Base-by-base conservation (phyloP, 2,329 filamentous ascomycete genomes). In the Graphiopsis chlorocephala region DNA sequence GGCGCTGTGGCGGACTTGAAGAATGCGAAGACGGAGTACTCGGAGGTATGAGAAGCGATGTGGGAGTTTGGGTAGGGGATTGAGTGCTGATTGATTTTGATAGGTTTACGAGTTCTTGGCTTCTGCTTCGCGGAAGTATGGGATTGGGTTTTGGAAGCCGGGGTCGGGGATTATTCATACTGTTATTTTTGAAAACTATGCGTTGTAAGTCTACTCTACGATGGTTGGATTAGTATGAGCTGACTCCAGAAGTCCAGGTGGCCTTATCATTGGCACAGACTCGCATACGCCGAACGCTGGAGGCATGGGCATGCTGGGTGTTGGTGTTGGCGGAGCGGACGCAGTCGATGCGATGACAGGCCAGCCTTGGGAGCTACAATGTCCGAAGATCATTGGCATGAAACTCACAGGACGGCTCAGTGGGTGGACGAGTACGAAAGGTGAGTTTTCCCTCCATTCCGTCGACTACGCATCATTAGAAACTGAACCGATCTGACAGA, bases 91-190 rank as follows among this genome's bases (percentile, higher is more conserved):
- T 12, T 14, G 23, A 5, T 26, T 96, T 26, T 96, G 96, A 86
- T 94, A 98, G 82, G 95, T 99, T 72, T 99, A 98, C 83, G 90
- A 98, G 82, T 99, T 99, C 86, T 84, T 99, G 77, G 87, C 92
- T 67, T 88, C 89, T 69, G 91, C 94, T 70, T 98, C 93, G 79
- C 93, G 93, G 77, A 99, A 98, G 86, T 99, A 98, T 86, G 94
- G 97, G 86, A 98, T 98, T 80, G 95, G 95, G 85, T 98, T 98
- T 89, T 99, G 95, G 95, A 92, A 88, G 81, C 95, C 95, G 69
- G 95, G 95, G 74, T 97, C 94, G 78, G 95, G 95, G 86, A 99
- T 98, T 79, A 99, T 99, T 74, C 95, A 98, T 84, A 94, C 98
- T 85, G 98, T 98, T 77, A 82, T 98, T 68, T 87, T 98, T 65